These are phyloP conservation scores for Tanacetum coccineum DNA, from an alignment of 129 eudicot species.

Conservation along the genomic window DNA sequence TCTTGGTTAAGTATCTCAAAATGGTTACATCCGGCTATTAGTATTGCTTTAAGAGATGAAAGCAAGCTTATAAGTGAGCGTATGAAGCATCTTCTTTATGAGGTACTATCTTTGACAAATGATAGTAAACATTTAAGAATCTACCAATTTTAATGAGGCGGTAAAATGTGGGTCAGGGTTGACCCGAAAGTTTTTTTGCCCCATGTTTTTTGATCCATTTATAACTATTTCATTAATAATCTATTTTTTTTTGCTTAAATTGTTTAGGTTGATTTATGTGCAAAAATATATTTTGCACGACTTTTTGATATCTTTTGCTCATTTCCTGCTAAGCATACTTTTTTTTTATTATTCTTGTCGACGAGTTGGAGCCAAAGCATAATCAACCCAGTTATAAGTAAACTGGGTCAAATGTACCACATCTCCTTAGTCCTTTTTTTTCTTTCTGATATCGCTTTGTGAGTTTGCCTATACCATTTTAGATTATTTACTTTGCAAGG, in stretches of 20 bases:
- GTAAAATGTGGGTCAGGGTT: background rate
- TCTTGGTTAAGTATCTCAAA: slow-evolving; percentile 53
- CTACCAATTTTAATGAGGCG: background rate
- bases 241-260: background rate
- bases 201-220: background rate
- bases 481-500: slow-evolving; percentile 6
- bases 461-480: background rate
- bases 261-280: background rate
- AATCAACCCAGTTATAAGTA: background rate
- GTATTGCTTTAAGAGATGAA: slow-evolving; percentile 59
- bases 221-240: background rate
- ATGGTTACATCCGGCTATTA: slow-evolving; percentile 76
- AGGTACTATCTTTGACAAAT: slow-evolving; percentile 33
- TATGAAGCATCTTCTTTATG: slow-evolving; percentile 71
- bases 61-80: slow-evolving; percentile 76
- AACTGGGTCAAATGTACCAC: no score
- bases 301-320: background rate
- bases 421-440: background rate
- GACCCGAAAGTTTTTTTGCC: background rate
- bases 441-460: background rate
- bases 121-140: background rate
- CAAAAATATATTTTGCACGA: background rate
- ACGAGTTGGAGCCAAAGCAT: no score
- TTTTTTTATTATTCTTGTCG: no score
- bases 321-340: background rate